These are phyloP conservation scores for Immersiporthe knoxdaviesiana DNA, from an alignment of 2,329 filamentous ascomycete species.

Conservation along the genomic window DNA sequence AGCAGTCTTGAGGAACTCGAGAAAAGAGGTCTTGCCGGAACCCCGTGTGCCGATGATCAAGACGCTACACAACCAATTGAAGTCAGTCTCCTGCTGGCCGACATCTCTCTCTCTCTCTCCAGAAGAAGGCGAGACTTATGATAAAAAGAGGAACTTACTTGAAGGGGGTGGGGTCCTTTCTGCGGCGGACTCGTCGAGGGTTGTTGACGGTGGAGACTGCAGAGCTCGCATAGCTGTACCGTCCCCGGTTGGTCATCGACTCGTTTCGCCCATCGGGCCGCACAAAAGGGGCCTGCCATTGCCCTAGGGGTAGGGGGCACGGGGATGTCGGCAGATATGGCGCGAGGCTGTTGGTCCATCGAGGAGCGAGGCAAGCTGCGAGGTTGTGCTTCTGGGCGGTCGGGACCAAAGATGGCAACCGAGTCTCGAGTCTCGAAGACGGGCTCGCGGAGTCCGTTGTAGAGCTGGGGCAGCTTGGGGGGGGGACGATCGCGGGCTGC, in stretches of 20 bases:
- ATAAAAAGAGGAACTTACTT: constrained; percentile 69
- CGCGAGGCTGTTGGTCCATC: constrained; percentile 52
- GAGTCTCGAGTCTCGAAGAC: constrained; percentile 21
- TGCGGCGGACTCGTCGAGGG: constrained; percentile 85
- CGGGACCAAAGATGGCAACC: constrained; percentile 22
- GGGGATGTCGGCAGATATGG: constrained; percentile 48
- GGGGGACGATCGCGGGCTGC: constrained; percentile 49
- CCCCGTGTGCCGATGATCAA: constrained; percentile 86
- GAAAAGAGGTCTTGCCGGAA: constrained; percentile 93
- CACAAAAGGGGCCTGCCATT: no score
- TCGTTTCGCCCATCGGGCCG: constrained; percentile 80
- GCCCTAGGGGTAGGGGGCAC: constrained; percentile 64
- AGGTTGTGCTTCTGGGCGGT: constrained; percentile 19
- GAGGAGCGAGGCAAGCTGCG: constrained; percentile 49
- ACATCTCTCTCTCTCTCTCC: no score
- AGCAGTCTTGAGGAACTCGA: constrained; percentile 90
- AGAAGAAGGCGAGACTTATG: background rate
- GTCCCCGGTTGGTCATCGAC: constrained; percentile 95
- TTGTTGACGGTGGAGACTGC: constrained; percentile 90
- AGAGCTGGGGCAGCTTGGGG: constrained; percentile 57
- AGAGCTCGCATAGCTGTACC: constrained; percentile 95
- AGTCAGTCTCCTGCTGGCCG: constrained; percentile 19
- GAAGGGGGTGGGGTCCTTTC: constrained; percentile 97
- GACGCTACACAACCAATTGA: constrained; percentile 61
- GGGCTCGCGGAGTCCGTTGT: constrained; percentile 41